Base-by-base conservation (phyloP, 495 filamentous ascomycete species). In the Xylaria grammica region DNA sequence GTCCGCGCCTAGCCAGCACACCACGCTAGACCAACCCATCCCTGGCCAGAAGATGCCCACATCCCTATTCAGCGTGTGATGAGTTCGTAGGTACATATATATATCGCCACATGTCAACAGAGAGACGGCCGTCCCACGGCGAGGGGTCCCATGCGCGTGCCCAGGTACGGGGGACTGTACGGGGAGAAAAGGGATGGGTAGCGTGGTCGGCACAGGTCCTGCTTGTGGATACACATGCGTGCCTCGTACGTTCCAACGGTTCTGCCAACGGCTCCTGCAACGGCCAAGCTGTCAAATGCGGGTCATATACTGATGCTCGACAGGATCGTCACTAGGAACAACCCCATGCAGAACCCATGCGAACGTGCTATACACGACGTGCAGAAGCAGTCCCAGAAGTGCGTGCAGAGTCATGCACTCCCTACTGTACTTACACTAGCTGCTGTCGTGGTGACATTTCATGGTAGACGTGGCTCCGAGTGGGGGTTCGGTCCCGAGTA, bases 241-340 rank as follows among this genome's bases (percentile, higher is more conserved):
- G 24, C 10, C 36, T 58, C 40, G 40, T 42, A 42, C 15, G 40
- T 42, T 11, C 7, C 40, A 42, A 42, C 40, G 40, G 24, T n/a
- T n/a, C n/a, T n/a, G n/a, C n/a, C n/a, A n/a, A n/a, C n/a, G n/a
- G n/a, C n/a, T n/a, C n/a, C n/a, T 11, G 40, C 40, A 42, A 42
- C 40, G 40, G 24, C 54, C 54, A 26, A 45, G 54, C 54, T 58
- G 54, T 58, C 54, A 44, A 58, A 24, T 44, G 54, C 54, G 54
- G 54, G 22, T 40, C 53, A 26, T 20, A 10, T 27, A 56, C 53
- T 30, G 20, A 40, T 13, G 24, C 38, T 45, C 38, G 40, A 26
- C 30, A 45, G 15, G 54, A 58, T 58, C 54, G 54, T 58, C 54
- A 32, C 54, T 26, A 45, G 54, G 54, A 49, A 49, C 22, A 24